phyloP scores from a whole-genome alignment of 1,284 basidiomycete genomes.

The Fomitopsis schrenkii region DNA sequence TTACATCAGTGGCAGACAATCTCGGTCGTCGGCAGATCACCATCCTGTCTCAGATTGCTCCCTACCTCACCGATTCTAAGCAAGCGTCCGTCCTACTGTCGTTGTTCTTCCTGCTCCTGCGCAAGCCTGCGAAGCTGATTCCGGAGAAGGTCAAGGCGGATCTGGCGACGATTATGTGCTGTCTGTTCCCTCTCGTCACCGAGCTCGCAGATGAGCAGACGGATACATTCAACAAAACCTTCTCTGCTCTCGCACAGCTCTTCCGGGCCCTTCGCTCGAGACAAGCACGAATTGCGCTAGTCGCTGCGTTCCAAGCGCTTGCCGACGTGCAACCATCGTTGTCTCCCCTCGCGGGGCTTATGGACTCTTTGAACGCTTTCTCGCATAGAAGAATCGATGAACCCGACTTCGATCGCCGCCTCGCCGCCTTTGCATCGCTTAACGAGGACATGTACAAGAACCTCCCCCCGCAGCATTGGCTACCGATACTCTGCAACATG shows the following conservation, averaged over 20 bases:
- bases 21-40: constrained; percentile 81
- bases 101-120: constrained; percentile 81
- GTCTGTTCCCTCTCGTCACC: constrained; percentile 71
- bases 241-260: constrained; percentile 66
- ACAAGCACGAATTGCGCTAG: constrained; percentile 62
- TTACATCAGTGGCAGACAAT: constrained; percentile 60
- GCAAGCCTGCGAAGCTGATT: constrained; percentile 72
- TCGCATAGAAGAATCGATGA: constrained; percentile 83
- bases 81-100: constrained; percentile 77
- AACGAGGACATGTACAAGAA: constrained; percentile 59
- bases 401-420: constrained; percentile 88
- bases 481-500: constrained; percentile 82
- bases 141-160: constrained; percentile 88
- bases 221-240: constrained; percentile 52
- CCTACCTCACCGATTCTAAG: constrained; percentile 62
- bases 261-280: constrained; percentile 76
- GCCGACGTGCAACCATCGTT: constrained; percentile 50
- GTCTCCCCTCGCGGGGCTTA: constrained; percentile 45
- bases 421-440: constrained; percentile 74
- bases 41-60: constrained; percentile 79
- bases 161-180: constrained; percentile 74
- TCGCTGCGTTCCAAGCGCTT: constrained; percentile 62
- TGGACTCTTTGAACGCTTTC: constrained; percentile 83
- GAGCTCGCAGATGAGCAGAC: constrained; percentile 54
- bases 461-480: constrained; percentile 67